Evolutionary conservation across 2,329 filamentous ascomycete species (phyloP), one percentile per base, ranked within the genome.

Genomic region (Microcyclospora tardicrescens): DNA sequence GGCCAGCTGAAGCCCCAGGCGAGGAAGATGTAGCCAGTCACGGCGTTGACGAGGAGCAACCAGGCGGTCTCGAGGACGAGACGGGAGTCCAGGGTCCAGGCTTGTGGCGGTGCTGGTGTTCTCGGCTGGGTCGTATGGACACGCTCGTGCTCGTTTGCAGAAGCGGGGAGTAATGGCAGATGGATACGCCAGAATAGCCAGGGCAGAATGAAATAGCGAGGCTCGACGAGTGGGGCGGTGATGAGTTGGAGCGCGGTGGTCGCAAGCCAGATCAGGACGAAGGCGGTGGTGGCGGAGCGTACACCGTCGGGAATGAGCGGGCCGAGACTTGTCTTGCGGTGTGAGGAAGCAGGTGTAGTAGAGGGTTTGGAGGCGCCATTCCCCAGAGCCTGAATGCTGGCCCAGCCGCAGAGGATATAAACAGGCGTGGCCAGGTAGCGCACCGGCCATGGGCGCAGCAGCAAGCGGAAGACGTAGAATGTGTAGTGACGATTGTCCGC

Each of bases 401-500:
- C 61, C 73, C 78, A 89, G 6, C 72, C 78, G 51, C 76, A 79
- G 12, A 75, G 10, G 2, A 81, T 71, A 60, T 98, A 96, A 1
- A 80, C 64, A 0, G 79, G 68, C 37, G 84, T 61, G 13, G 66
- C 61, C 1, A 68, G 65, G 32, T 83, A 73, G 10, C 53, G 50
- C 11, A 58, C 37, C 51, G 53, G 55, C 41, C 46, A 49, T 3
- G 50, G 53, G 5, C 70, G 71, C 2, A 81, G 72, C 29, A 96
- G 79, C 5, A 81, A 79, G 1, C 86, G 79, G 67, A 98, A 98
- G 43, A 93, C 68, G 63, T 98, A 98, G 61, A 98, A 98, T 59
- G 93, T 81, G 65, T 94, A 98, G 60, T 98, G 91, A 2, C 91
- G 72, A 60, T 98, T 98, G 61, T 98, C 91, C 28, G 91, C 91